These are phyloP conservation scores for Tricholomella constricta DNA, from an alignment of 768 basidiomycete genomes.

Conservation along the genomic window DNA sequence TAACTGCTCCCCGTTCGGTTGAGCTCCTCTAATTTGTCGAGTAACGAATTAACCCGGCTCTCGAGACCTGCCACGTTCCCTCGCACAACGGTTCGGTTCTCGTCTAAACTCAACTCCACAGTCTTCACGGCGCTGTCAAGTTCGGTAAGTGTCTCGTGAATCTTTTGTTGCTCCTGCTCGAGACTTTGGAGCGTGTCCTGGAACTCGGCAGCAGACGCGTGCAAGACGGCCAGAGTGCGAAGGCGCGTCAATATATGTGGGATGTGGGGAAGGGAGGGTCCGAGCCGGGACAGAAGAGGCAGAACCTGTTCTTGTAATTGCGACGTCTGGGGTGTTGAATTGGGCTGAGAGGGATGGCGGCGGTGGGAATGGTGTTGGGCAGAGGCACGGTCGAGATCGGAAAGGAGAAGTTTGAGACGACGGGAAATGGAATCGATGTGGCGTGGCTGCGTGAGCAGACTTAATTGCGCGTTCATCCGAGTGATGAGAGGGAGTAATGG, in stretches of 20 bases:
- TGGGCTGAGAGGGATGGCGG: conserved; percentile 45
- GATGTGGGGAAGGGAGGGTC: conserved; percentile 75
- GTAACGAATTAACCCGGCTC: conserved; percentile 41
- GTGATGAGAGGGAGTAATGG: conserved; percentile 82
- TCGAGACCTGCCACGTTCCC: conserved; percentile 77
- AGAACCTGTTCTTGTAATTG: conserved; percentile 60
- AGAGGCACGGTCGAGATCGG: conserved; percentile 85
- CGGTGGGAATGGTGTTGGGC: conserved; percentile 49
- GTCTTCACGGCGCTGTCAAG: conserved; percentile 66
- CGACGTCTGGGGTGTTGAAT: conserved; percentile 26
- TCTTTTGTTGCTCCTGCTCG: conserved; percentile 71
- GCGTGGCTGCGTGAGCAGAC: conserved; percentile 89
- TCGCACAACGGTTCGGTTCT: conserved; percentile 70
- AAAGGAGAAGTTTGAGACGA: conserved; percentile 86
- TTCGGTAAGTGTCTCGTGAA: conserved; percentile 64
- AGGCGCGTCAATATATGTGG: conserved; percentile 90
- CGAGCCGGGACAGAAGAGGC: conserved; percentile 69
- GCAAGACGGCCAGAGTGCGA: conserved; percentile 79
- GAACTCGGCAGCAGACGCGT: conserved; percentile 81
- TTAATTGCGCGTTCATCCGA: conserved; percentile 82
- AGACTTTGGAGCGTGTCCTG: conserved; percentile 63
- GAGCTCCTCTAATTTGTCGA: conserved; percentile 45
- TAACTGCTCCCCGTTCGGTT: conserved; percentile 16
- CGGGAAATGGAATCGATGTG: conserved; percentile 96
- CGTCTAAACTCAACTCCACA: conserved; percentile 75